Evolutionary conservation across 2,329 filamentous ascomycete genomes (phyloP).

Genomic region (Piedraia hortae): DNA sequence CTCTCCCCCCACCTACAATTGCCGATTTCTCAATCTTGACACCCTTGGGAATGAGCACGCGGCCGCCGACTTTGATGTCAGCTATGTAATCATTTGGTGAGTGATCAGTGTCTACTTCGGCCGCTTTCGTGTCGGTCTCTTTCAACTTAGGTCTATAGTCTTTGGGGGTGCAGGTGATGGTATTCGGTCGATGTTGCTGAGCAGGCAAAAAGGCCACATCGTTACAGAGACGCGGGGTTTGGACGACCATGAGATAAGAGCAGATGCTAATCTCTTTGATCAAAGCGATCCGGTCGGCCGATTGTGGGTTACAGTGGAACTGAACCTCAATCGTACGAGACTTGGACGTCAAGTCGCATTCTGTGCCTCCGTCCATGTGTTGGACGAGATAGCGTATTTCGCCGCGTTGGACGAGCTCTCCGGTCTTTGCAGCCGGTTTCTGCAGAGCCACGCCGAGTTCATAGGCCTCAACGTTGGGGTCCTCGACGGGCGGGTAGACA

Average conservation of each 20-base stretch:
- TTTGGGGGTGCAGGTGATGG: slow-evolving; percentile 41
- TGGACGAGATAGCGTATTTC: slow-evolving; percentile 71
- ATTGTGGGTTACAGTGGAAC: slow-evolving; percentile 51
- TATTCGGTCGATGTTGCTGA: slow-evolving; percentile 45
- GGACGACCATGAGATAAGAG: slow-evolving; percentile 76
- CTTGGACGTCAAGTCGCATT: slow-evolving; percentile 62
- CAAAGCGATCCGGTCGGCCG: slow-evolving; percentile 54
- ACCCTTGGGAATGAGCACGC: slow-evolving; percentile 26
- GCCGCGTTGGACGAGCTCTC: slow-evolving; percentile 43
- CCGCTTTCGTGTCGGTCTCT: slow-evolving; percentile 6
- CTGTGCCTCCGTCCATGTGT: slow-evolving; percentile 47
- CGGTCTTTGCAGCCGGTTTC: slow-evolving; percentile 9
- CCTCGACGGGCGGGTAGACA: slow-evolving; percentile 43
- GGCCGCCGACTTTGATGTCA: slow-evolving; percentile 30
- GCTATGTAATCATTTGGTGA: slow-evolving; percentile 18
- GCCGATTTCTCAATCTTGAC: slow-evolving; percentile 26
- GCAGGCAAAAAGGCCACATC: slow-evolving; percentile 70
- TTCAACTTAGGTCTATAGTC: slow-evolving; percentile 10
- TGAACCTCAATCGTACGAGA: slow-evolving; percentile 59
- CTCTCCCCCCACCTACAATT: slow-evolving; percentile 23
- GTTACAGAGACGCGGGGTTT: slow-evolving; percentile 65
- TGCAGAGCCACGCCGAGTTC: slow-evolving; percentile 29
- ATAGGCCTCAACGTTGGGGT: slow-evolving; percentile 49
- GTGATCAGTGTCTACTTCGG: slow-evolving; percentile 2
- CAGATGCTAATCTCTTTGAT: slow-evolving; percentile 86